phyloP scores from a whole-genome alignment of 306 rosid genomes.

The Castanospermum australe region DNA sequence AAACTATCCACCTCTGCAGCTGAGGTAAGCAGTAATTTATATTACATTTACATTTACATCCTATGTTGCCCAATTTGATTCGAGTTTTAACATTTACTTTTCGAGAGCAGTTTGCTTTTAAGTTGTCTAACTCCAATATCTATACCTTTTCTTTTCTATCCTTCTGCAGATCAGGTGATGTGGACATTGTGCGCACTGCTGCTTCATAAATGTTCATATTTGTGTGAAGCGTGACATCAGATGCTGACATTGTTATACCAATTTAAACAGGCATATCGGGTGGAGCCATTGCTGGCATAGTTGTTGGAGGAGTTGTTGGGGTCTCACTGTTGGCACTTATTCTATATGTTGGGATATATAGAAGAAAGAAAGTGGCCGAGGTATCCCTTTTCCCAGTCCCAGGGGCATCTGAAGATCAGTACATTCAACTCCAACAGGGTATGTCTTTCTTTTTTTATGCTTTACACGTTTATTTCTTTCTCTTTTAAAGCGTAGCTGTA shows the following conservation, averaged over 20 bases:
- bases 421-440: conserved; percentile 43
- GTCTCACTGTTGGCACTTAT: conserved; percentile 35
- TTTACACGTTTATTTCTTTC: background rate
- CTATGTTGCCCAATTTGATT: background rate
- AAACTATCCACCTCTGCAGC: conserved; percentile 50
- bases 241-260: conserved; percentile 36
- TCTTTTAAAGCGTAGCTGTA: background rate
- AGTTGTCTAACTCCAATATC: conserved; percentile 23
- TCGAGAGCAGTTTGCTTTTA: background rate
- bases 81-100: background rate
- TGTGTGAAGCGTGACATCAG: background rate
- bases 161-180: conserved; percentile 74
- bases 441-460: background rate
- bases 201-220: background rate
- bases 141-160: conserved; percentile 8
- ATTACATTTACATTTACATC: background rate
- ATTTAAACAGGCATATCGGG: conserved; percentile 51
- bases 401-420: conserved; percentile 31
- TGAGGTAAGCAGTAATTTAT: conserved; percentile 40
- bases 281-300: conserved; percentile 54
- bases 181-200: conserved; percentile 29
- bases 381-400: conserved; percentile 39
- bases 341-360: conserved; percentile 35
- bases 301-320: conserved; percentile 51
- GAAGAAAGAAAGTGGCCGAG: conserved; percentile 46